Conservation (phyloP, 176 grass and related monocot genomes). For the Miscanthus lutarioriparius region DNA sequence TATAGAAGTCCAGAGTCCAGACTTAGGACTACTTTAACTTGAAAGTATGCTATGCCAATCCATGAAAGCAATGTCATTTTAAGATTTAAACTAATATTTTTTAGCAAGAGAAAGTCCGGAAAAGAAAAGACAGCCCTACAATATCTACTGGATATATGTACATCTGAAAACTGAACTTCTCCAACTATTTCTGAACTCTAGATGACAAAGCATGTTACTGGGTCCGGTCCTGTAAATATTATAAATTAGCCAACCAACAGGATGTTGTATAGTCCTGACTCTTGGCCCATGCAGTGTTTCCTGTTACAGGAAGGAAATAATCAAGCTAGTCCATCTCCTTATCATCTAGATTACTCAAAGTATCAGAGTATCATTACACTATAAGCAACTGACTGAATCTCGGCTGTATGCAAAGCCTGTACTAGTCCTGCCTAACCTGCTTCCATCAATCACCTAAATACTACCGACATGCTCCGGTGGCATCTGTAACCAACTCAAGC, state of each 20-base stretch:
- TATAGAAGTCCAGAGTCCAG: not conserved
- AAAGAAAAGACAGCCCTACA: not conserved
- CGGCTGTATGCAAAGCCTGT: not conserved
- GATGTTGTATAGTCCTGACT: not conserved
- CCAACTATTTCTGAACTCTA: not conserved
- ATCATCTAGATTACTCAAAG: slow-evolving; percentile 26
- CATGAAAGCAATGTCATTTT: not conserved
- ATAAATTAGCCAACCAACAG: not conserved
- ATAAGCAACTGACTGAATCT: slow-evolving; percentile 8
- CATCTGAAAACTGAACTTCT: not conserved
- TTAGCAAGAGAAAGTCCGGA: not conserved
- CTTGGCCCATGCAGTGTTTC: not conserved
- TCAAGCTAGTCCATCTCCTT: not conserved
- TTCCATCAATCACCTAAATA: slow-evolving; percentile 41
- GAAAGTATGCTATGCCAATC: not conserved
- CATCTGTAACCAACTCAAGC: slow-evolving; percentile 24
- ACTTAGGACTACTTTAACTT: not conserved
- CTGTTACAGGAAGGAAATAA: slow-evolving; percentile 25
- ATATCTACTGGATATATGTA: not conserved
- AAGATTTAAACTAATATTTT: not conserved
- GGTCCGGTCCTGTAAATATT: not conserved
- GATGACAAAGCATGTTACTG: not conserved
- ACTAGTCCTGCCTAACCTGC: slow-evolving; percentile 26
- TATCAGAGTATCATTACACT: not conserved
- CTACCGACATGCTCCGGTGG: not conserved